Evolutionary conservation across 331 rosid genomes (phyloP).

Genomic region (Acacia concinna): DNA sequence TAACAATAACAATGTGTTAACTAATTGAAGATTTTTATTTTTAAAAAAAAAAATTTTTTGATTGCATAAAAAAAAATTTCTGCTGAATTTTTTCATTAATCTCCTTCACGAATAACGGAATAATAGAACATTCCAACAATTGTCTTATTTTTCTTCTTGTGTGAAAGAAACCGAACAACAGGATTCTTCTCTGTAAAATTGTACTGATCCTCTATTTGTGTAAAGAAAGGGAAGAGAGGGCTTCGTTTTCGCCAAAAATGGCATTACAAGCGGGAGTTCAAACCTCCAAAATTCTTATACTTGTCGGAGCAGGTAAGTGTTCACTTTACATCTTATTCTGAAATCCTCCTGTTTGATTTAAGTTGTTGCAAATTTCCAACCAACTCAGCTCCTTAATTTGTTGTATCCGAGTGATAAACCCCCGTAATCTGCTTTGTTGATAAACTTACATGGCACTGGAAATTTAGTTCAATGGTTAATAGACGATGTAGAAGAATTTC

Average conservation of each 20-base stretch:
- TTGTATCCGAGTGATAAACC: not conserved
- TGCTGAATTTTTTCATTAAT: not conserved
- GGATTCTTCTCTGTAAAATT: not conserved
- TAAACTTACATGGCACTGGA: not conserved
- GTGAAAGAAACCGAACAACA: not conserved
- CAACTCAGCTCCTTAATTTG: not conserved
- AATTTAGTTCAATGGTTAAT: not conserved
- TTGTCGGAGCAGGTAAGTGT: conserved; percentile 43
- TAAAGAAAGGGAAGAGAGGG: not conserved
- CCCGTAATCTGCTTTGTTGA: not conserved
- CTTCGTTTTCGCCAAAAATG: conserved; percentile 35
- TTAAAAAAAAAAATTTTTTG: no score
- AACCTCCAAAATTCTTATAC: conserved; percentile 76
- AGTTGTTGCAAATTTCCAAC: not conserved
- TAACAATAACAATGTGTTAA: not conserved
- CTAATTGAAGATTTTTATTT: no score
- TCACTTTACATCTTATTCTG: not conserved
- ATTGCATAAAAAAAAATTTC: no score
- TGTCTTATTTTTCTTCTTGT: not conserved
- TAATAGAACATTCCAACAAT: not conserved
- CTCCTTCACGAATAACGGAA: not conserved
- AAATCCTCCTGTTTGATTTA: not conserved
- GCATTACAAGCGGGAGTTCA: conserved; percentile 70
- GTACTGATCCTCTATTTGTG: not conserved
- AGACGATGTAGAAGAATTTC: not conserved